A percentile compares a stretch with the other conserved stretches of the same genome.
Conservation (phyloP, 1,284 basidiomycete genomes). For the Neotropicomus parvogracilis region DNA sequence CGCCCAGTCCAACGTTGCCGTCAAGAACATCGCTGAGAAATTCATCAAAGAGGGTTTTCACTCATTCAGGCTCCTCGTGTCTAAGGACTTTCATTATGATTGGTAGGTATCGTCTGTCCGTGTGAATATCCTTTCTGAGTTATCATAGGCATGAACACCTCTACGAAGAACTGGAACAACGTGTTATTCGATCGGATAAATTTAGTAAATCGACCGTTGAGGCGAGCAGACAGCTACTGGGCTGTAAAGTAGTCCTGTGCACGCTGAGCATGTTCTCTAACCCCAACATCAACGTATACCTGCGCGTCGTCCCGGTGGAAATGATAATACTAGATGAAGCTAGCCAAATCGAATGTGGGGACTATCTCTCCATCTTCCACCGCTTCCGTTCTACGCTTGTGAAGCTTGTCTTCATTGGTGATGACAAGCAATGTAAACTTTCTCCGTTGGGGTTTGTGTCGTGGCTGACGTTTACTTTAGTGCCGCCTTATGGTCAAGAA, state of each 20-base stretch:
- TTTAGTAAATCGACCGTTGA: slow-evolving; percentile 33
- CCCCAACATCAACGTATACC: slow-evolving; percentile 30
- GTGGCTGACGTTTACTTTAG: slow-evolving; percentile 28
- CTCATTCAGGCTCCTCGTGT: slow-evolving; percentile 43
- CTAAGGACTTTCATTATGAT: slow-evolving; percentile 43
- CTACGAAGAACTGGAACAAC: slow-evolving; percentile 42
- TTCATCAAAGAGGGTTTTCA: slow-evolving; percentile 35
- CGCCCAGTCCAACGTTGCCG: slow-evolving; percentile 63
- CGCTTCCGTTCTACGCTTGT: slow-evolving; percentile 42
- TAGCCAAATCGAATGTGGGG: slow-evolving; percentile 60
- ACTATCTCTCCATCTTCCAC: slow-evolving; percentile 54
- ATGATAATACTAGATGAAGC: slow-evolving; percentile 63
- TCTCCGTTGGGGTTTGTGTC: slow-evolving; percentile 6
- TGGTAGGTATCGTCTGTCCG: slow-evolving; percentile 46
- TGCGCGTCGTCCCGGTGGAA: slow-evolving; percentile 42
- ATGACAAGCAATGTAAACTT: slow-evolving; percentile 65
- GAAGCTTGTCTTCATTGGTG: slow-evolving; percentile 71
- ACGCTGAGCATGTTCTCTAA: slow-evolving; percentile 46
- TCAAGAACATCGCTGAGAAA: slow-evolving; percentile 54
- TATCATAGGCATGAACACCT: slow-evolving; percentile 68
- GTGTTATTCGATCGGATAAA: slow-evolving; percentile 50
- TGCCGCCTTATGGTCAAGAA: slow-evolving; percentile 49
- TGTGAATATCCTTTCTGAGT: slow-evolving; percentile 5
- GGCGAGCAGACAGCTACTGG: slow-evolving; percentile 32
- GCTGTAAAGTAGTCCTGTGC: slow-evolving; percentile 55